These are phyloP conservation scores for Sarcodon aspratus DNA, from an alignment of 768 basidiomycete genomes.

Conservation along the genomic window DNA sequence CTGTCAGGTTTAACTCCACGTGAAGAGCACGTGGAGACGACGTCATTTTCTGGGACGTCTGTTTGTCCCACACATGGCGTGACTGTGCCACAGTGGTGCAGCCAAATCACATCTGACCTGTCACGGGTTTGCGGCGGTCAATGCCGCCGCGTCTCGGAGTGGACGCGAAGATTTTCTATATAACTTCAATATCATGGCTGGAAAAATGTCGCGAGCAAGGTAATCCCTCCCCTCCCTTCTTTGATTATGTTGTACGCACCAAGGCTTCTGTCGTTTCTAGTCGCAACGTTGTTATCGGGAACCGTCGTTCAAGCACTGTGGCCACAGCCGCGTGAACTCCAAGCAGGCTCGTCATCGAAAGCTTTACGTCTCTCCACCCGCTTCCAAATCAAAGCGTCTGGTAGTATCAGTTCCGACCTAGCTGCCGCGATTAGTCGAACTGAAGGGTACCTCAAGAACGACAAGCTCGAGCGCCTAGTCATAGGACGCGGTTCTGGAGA, in stretches of 20 bases:
- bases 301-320: slow-evolving; percentile 18
- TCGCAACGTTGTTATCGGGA: slow-evolving; percentile 9
- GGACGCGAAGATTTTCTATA: too few relatives aligned
- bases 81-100: too few relatives aligned
- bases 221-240: too few relatives aligned
- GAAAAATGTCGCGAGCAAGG: too few relatives aligned
- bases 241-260: slow-evolving; percentile 3
- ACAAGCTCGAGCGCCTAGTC: slow-evolving; percentile 48
- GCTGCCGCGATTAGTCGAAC: slow-evolving; percentile 41
- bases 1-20: too few relatives aligned
- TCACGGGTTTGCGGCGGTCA: too few relatives aligned
- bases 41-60: too few relatives aligned
- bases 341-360: slow-evolving; percentile 13
- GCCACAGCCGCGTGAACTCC: slow-evolving; percentile 21
- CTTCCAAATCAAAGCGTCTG: slow-evolving; percentile 39
- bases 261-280: slow-evolving; percentile 8
- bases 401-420: slow-evolving; percentile 41
- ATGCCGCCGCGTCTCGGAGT: too few relatives aligned
- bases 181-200: too few relatives aligned
- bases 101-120: too few relatives aligned
- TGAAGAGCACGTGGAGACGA: too few relatives aligned
- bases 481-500: slow-evolving; percentile 47
- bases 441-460: slow-evolving; percentile 29
- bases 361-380: slow-evolving; percentile 27
- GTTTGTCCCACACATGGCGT: too few relatives aligned